These are phyloP conservation scores for Amanita muscaria DNA, from an alignment of 768 basidiomycete genomes.

Conservation along the genomic window DNA sequence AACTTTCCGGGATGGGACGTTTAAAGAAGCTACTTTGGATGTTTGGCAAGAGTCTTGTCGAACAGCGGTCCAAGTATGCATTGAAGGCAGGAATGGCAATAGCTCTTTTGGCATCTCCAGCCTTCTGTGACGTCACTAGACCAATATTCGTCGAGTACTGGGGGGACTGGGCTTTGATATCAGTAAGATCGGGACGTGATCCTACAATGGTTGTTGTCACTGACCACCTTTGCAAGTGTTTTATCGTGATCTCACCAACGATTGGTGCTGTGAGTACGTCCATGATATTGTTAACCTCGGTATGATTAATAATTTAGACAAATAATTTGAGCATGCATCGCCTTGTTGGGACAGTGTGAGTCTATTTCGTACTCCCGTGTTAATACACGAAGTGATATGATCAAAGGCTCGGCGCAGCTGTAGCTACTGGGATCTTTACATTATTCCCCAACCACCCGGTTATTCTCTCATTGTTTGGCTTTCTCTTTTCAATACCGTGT, in stretches of 20 bases:
- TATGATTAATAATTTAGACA: conserved; percentile 40
- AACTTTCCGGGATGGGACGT: conserved; percentile 52
- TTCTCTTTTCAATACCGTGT: conserved; percentile 87
- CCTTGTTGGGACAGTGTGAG: conserved; percentile 77
- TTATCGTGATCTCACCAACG: conserved; percentile 86
- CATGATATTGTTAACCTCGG: neutral
- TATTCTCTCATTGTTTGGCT: conserved; percentile 74
- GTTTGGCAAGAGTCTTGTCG: conserved; percentile 51
- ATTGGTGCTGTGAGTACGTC: conserved; percentile 63
- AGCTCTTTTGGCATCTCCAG: conserved; percentile 77
- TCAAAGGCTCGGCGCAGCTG: conserved; percentile 64
- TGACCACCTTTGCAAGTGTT: conserved; percentile 41
- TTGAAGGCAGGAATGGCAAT: conserved; percentile 82
- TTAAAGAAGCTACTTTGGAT: conserved; percentile 68
- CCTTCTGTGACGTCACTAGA: conserved; percentile 75
- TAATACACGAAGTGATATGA: neutral
- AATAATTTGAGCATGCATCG: conserved; percentile 82
- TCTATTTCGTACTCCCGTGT: neutral
- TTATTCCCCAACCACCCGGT: conserved; percentile 69
- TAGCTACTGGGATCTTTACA: conserved; percentile 65
- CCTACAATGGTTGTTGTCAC: neutral
- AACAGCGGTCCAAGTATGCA: conserved; percentile 78
- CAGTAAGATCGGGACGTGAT: conserved; percentile 36
- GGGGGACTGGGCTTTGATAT: conserved; percentile 95
- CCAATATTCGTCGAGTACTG: conserved; percentile 72